Conservation (phyloP, 768 basidiomycete genomes). For the Collybia mongolica region DNA sequence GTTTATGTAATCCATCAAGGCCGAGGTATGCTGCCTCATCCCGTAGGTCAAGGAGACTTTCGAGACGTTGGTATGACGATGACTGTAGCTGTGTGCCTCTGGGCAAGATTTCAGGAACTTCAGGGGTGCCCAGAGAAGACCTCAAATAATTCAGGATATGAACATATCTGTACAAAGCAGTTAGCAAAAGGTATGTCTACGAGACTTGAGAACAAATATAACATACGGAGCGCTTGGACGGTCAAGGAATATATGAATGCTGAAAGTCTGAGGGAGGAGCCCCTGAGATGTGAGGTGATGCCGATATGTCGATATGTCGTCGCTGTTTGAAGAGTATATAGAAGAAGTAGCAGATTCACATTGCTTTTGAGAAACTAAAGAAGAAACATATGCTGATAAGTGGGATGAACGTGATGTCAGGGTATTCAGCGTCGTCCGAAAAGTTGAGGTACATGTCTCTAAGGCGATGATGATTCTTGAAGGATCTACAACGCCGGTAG, state of each 20-base stretch:
- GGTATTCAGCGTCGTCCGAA: conserved; percentile 66
- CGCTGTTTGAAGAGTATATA: conserved; percentile 52
- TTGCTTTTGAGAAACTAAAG: conserved; percentile 36
- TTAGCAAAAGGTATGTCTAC: conserved; percentile 5
- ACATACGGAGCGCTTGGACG: conserved; percentile 78
- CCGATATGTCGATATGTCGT: conserved; percentile 54
- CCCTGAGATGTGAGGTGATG: conserved; percentile 65
- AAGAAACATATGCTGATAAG: conserved; percentile 56
- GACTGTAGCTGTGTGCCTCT: conserved; percentile 52
- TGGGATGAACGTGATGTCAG: conserved; percentile 68
- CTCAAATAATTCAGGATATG: conserved; percentile 76
- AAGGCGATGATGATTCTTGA: conserved; percentile 66
- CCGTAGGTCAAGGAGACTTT: conserved; percentile 69
- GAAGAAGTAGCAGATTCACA: conserved; percentile 50
- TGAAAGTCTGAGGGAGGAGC: conserved; percentile 43
- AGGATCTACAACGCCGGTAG: conserved; percentile 47
- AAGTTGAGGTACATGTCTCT: conserved; percentile 69
- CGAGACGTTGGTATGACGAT: conserved; percentile 48
- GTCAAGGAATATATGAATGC: conserved; percentile 76
- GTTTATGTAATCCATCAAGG: conserved; percentile 57
- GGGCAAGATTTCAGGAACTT: conserved; percentile 55
- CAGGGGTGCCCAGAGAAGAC: conserved; percentile 42
- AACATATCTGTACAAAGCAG: conserved; percentile 47
- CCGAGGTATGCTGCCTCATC: conserved; percentile 80
- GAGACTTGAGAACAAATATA: not conserved